phyloP scores from a whole-genome alignment of 148 eudicot species.

The Rhododendron kiyosumense region DNA sequence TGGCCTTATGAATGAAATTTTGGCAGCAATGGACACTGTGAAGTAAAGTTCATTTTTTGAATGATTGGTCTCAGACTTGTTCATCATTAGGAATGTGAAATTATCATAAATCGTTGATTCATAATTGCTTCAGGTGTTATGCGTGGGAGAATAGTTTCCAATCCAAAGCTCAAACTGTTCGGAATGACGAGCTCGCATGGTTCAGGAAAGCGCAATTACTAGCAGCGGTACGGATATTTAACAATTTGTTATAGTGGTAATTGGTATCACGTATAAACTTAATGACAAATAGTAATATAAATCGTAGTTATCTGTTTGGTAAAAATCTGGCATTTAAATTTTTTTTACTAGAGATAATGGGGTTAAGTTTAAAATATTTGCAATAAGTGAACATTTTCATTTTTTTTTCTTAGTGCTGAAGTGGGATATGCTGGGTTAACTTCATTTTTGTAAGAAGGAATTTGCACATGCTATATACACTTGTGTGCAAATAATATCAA shows the following conservation, averaged over 20 bases:
- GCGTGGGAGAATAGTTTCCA: constrained; percentile 98
- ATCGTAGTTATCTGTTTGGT: background rate
- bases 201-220: constrained; percentile 76
- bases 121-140: constrained; percentile 64
- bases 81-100: constrained; percentile 5
- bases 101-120: background rate
- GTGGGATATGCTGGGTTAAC: background rate
- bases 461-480: background rate
- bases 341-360: background rate
- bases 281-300: background rate
- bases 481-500: background rate
- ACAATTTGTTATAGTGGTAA: background rate
- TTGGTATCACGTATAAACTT: background rate
- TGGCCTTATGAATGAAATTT: constrained; percentile 95
- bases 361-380: background rate
- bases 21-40: constrained; percentile 96
- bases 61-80: background rate
- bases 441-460: background rate
- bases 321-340: background rate
- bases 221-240: constrained; percentile 58
- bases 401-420: background rate
- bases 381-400: background rate
- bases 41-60: constrained; percentile 47
- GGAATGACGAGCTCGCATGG: constrained; percentile 88
- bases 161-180: constrained; percentile 66